phyloP scores from a whole-genome alignment of 176 grass and related monocot species.

The Calamus simplicifolius region DNA sequence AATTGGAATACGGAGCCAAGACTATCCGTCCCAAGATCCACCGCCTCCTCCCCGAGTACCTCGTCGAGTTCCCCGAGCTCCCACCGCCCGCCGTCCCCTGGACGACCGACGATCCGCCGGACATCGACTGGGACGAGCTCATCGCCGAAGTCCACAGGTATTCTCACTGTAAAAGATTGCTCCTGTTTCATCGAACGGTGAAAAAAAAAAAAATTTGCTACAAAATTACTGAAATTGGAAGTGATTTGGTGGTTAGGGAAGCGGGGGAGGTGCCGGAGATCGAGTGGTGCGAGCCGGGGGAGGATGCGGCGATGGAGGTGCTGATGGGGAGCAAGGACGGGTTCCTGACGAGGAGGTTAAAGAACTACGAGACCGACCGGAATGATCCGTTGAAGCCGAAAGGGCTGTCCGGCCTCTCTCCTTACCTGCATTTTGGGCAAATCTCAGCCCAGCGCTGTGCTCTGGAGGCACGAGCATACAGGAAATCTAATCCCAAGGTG shows the following conservation, averaged over 20 bases:
- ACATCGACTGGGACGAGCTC: slow-evolving; percentile 47
- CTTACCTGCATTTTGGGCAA: slow-evolving; percentile 93
- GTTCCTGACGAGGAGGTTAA: slow-evolving; percentile 75
- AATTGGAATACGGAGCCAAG: slow-evolving; percentile 70
- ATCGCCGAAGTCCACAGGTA: slow-evolving; percentile 58
- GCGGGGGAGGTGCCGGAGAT: slow-evolving; percentile 72
- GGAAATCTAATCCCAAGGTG: slow-evolving; percentile 59
- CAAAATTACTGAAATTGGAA: not conserved
- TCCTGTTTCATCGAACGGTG: too few relatives aligned
- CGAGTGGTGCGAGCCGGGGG: slow-evolving; percentile 70
- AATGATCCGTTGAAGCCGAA: slow-evolving; percentile 75
- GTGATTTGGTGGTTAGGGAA: slow-evolving; percentile 29
- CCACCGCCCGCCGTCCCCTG: slow-evolving; percentile 19
- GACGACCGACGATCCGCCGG: slow-evolving; percentile 34
- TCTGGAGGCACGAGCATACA: slow-evolving; percentile 45
- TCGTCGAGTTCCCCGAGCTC: slow-evolving; percentile 64
- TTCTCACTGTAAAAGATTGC: too few relatives aligned
- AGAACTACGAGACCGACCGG: slow-evolving; percentile 48
- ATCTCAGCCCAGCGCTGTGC: slow-evolving; percentile 89
- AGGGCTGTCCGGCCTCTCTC: slow-evolving; percentile 58
- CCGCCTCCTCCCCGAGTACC: slow-evolving; percentile 53
- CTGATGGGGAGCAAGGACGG: slow-evolving; percentile 62
- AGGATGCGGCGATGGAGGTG: slow-evolving; percentile 50
- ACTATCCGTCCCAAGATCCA: slow-evolving; percentile 67
- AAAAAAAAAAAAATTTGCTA: not conserved